phyloP scores from a whole-genome alignment of 2,329 filamentous ascomycete genomes.

The Nannizziopsis arthrosporioides region DNA sequence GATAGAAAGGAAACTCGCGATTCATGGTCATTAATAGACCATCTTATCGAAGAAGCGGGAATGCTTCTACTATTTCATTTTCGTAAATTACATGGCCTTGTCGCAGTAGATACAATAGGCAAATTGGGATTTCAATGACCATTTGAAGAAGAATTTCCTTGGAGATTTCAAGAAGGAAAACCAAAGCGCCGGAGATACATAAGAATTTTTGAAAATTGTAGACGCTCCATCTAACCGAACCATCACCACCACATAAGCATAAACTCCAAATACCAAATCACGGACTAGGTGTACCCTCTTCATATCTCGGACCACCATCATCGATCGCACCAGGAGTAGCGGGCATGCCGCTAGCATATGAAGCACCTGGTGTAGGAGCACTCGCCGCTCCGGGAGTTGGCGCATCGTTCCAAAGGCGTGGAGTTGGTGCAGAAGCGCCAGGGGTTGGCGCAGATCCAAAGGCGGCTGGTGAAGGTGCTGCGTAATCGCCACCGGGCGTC shows the following conservation, averaged over 20 bases:
- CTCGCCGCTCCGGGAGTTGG: conserved; percentile 38
- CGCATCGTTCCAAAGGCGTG: conserved; percentile 34
- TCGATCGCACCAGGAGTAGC: conserved; percentile 31
- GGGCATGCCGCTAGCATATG: conserved; percentile 29
- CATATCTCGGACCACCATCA: conserved; percentile 33
- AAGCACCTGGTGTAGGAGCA: conserved; percentile 34
- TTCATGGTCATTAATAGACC: no score
- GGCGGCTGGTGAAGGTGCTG: conserved; percentile 55
- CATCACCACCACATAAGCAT: not conserved
- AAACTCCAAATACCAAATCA: conserved; percentile 14
- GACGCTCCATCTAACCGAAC: not conserved
- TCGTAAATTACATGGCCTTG: no score
- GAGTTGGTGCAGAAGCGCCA: conserved; percentile 50
- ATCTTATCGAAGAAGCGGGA: no score
- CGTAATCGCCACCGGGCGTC: conserved; percentile 55
- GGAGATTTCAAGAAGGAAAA: not conserved
- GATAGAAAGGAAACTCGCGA: no score
- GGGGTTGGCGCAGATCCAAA: conserved; percentile 52
- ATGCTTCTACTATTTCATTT: no score
- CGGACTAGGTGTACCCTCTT: conserved; percentile 35
- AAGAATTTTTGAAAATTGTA: not conserved
- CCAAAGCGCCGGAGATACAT: not conserved
- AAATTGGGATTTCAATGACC: no score
- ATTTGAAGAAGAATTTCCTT: not conserved
- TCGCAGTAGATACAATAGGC: no score